These are phyloP conservation scores for Pyrenophora graminea DNA, from an alignment of 2,329 filamentous ascomycete genomes.

Conservation along the genomic window DNA sequence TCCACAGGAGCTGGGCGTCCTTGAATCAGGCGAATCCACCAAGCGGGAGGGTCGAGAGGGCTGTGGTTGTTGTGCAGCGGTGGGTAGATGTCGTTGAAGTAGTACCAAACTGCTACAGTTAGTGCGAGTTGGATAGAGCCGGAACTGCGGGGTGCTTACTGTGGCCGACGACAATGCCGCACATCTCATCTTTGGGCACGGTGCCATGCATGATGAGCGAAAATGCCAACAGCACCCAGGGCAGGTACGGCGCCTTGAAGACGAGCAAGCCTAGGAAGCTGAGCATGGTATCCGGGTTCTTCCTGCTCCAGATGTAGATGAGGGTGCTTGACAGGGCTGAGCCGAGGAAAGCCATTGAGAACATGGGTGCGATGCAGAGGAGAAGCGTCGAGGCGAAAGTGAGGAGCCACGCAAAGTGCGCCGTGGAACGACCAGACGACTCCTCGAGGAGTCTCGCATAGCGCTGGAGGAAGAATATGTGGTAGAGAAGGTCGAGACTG, in stretches of 20 bases:
- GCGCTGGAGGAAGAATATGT: constrained; percentile 96
- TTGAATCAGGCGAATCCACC: constrained; percentile 88
- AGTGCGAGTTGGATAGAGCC: background rate
- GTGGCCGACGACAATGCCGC: constrained; percentile 92
- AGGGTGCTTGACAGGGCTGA: constrained; percentile 88
- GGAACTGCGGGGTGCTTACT: constrained; percentile 44
- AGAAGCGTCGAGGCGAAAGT: constrained; percentile 82
- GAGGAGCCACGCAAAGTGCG: constrained; percentile 93
- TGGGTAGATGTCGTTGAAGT: constrained; percentile 95
- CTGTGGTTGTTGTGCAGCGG: constrained; percentile 82
- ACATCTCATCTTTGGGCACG: constrained; percentile 93
- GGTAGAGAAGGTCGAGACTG: constrained; percentile 91
- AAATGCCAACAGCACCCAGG: constrained; percentile 94
- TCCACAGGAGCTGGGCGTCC: constrained; percentile 33
- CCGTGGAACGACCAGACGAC: constrained; percentile 85
- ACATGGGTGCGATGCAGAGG: constrained; percentile 79
- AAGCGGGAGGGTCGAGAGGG: constrained; percentile 84
- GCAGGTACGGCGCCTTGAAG: constrained; percentile 91
- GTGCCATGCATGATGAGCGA: constrained; percentile 87
- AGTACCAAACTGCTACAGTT: constrained; percentile 76
- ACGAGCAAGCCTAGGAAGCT: constrained; percentile 85
- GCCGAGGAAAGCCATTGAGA: constrained; percentile 93
- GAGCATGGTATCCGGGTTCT: constrained; percentile 88
- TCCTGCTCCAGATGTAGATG: constrained; percentile 96
- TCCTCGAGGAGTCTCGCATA: constrained; percentile 96